Percentiles rank a stretch among this genome's conserved stretches.
Conservation (phyloP, 148 eudicot species). For the Agrostemma githago region DNA sequence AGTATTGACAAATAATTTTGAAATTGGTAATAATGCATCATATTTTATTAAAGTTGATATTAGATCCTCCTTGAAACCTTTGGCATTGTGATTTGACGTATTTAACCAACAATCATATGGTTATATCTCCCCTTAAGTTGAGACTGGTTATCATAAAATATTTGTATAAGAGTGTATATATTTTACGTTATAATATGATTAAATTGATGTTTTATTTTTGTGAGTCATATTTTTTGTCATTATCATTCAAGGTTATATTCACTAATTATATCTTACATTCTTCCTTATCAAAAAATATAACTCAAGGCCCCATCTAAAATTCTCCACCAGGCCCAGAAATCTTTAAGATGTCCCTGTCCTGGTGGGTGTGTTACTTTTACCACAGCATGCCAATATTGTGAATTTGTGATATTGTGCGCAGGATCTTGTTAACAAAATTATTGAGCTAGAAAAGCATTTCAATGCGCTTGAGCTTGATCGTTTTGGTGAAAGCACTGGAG, state of each 20-base stretch:
- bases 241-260: neutral
- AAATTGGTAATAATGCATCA: too few species aligned
- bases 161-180: neutral
- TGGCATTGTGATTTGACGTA: too few species aligned
- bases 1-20: neutral
- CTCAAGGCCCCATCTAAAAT: neutral
- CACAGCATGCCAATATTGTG: conserved; percentile 2
- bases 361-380: neutral
- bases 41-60: too few species aligned
- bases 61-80: too few species aligned
- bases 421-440: conserved; percentile 68
- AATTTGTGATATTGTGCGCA: conserved; percentile 26
- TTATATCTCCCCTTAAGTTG: too few species aligned
- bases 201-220: neutral
- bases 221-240: neutral
- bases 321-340: neutral
- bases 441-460: conserved; percentile 84
- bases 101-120: too few species aligned
- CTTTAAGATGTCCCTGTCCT: neutral
- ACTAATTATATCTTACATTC: too few species aligned
- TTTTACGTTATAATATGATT: neutral
- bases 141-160: too few species aligned
- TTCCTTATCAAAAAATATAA: too few species aligned
- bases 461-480: conserved; percentile 68
- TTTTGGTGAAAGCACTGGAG: conserved; percentile 57